Percentiles rank a stretch among this genome's conserved stretches.
These are phyloP conservation scores for Priceomyces carsonii DNA, from an alignment of 805 yeast species.

Conservation along the genomic window DNA sequence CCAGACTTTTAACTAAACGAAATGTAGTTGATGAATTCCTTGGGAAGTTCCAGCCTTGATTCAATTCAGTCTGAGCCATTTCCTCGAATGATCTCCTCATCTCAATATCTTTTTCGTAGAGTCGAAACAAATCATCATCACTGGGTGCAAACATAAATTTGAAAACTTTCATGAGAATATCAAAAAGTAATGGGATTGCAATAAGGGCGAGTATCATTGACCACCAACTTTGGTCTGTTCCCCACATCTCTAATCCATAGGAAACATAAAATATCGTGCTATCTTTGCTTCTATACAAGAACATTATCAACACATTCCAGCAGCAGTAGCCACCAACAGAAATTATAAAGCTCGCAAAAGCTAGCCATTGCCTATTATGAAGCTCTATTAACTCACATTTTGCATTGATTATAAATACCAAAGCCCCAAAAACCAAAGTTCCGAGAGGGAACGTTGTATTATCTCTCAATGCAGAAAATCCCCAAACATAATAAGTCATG, in stretches of 20 bases:
- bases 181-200: slow-evolving; percentile 63
- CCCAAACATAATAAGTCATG: slow-evolving; percentile 67
- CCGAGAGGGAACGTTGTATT: slow-evolving; percentile 84
- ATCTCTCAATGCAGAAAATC: slow-evolving; percentile 63
- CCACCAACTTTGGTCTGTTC: slow-evolving; percentile 87
- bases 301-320: slow-evolving; percentile 80
- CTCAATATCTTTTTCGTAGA: slow-evolving; percentile 67
- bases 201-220: slow-evolving; percentile 61
- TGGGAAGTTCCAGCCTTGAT: slow-evolving; percentile 76
- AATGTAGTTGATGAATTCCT: slow-evolving; percentile 38
- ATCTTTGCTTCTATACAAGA: slow-evolving; percentile 54
- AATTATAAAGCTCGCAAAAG: slow-evolving; percentile 62
- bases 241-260: slow-evolving; percentile 73
- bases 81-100: slow-evolving; percentile 71
- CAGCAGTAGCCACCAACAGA: slow-evolving; percentile 83
- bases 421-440: slow-evolving; percentile 67
- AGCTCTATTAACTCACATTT: slow-evolving; percentile 83
- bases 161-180: slow-evolving; percentile 59
- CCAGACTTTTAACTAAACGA: slow-evolving; percentile 1
- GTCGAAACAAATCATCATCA: slow-evolving; percentile 79
- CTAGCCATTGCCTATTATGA: slow-evolving; percentile 69
- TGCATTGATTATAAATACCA: slow-evolving; percentile 70
- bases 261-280: slow-evolving; percentile 69
- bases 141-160: slow-evolving; percentile 59
- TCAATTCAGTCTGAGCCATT: slow-evolving; percentile 69